Conservation (phyloP, 257 asterid species). For the Parsonsia alboflavescens region DNA sequence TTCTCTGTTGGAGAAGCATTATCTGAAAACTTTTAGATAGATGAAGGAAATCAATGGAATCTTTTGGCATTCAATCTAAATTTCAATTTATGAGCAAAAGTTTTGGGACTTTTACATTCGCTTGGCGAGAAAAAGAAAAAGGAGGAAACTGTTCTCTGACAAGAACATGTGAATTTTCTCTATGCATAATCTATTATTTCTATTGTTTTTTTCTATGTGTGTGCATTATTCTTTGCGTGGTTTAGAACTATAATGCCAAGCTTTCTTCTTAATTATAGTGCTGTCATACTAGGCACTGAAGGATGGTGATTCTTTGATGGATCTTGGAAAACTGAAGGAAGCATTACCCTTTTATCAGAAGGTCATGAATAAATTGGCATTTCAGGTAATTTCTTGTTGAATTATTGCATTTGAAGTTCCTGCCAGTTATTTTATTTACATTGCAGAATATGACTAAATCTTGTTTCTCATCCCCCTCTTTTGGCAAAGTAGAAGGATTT, state of each 20-base stretch:
- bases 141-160: no score
- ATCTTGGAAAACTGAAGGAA: constrained; percentile 66
- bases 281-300: constrained; percentile 66
- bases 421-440: not conserved
- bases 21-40: no score
- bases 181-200: not conserved
- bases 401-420: not conserved
- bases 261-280: constrained; percentile 68
- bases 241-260: constrained; percentile 29
- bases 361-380: constrained; percentile 68
- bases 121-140: not conserved
- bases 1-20: no score
- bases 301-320: constrained; percentile 84
- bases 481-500: not conserved
- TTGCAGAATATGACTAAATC: not conserved
- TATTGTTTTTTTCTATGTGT: constrained; percentile 1
- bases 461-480: not conserved
- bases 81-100: not conserved
- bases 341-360: constrained; percentile 67
- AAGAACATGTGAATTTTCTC: not conserved
- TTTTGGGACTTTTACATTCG: not conserved
- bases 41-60: not conserved
- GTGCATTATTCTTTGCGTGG: not conserved
- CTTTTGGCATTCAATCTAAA: not conserved
- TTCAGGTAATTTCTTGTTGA: constrained; percentile 43